Evolutionary conservation across 1,284 basidiomycete species (phyloP).

Genomic region (Cryptococcus sp.): DNA sequence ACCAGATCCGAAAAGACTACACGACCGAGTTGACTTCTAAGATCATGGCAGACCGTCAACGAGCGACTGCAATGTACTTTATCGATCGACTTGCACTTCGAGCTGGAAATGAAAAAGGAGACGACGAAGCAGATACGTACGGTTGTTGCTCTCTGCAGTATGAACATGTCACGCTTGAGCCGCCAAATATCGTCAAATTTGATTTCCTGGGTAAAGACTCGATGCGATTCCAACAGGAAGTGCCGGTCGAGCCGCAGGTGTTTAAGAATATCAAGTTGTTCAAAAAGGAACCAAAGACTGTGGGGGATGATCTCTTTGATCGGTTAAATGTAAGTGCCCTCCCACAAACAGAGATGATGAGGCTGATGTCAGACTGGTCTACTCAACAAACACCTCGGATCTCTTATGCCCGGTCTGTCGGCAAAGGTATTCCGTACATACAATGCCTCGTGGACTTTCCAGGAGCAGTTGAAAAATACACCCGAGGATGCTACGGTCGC

Average conservation of each 20-base stretch:
- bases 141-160: constrained; percentile 93
- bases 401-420: constrained; percentile 92
- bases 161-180: constrained; percentile 86
- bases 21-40: constrained; percentile 76
- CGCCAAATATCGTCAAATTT: constrained; percentile 76
- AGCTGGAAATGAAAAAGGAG: constrained; percentile 96
- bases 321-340: constrained; percentile 69
- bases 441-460: constrained; percentile 93
- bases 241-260: constrained; percentile 77
- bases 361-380: constrained; percentile 59
- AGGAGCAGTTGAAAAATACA: constrained; percentile 74
- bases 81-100: constrained; percentile 91
- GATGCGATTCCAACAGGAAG: constrained; percentile 89
- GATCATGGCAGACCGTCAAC: constrained; percentile 85
- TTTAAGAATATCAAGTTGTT: constrained; percentile 88
- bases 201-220: constrained; percentile 98
- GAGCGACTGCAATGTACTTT: constrained; percentile 95
- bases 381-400: constrained; percentile 83
- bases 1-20: constrained; percentile 82
- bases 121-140: constrained; percentile 95
- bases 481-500: constrained; percentile 70
- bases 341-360: not conserved
- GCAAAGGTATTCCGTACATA: constrained; percentile 99
- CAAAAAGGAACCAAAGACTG: constrained; percentile 81
- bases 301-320: constrained; percentile 88